Conservation (phyloP, 441 rosid genomes). For the Jatropha multifida region DNA sequence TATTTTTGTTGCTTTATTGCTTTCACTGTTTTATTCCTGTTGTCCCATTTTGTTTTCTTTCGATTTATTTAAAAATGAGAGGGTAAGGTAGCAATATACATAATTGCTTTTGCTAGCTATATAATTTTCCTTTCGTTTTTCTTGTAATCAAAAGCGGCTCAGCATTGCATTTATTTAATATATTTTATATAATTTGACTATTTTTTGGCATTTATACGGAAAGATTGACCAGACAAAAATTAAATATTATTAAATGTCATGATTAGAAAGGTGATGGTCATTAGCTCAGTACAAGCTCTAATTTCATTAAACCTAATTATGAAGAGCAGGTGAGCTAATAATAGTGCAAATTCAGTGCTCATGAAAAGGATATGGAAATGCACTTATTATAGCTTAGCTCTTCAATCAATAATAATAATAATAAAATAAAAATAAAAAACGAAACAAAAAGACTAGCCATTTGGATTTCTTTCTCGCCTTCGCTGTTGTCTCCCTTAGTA, state of each 20-base stretch:
- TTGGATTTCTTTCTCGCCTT: neutral
- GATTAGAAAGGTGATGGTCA: neutral
- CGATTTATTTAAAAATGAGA: conserved; percentile 12
- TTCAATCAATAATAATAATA: neutral
- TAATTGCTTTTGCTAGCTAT: neutral
- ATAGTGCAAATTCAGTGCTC: neutral
- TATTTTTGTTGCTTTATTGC: conserved; percentile 13
- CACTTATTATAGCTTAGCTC: neutral
- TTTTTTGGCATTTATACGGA: too few species aligned
- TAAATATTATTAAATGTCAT: neutral
- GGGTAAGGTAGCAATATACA: conserved; percentile 20
- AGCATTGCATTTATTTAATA: too few species aligned
- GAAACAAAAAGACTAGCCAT: neutral
- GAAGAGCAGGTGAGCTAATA: neutral
- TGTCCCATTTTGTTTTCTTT: neutral
- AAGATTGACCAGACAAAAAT: too few species aligned
- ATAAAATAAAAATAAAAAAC: neutral
- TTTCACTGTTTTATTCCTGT: conserved; percentile 17
- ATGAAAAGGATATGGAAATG: neutral
- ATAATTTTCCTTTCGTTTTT: neutral
- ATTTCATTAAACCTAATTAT: neutral
- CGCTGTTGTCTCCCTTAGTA: conserved; percentile 25
- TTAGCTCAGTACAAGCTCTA: neutral
- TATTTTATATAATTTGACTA: too few species aligned
- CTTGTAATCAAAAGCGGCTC: too few species aligned